Percentiles rank a stretch among this genome's conserved stretches.
phyloP scores from a whole-genome alignment of 2,329 filamentous ascomycete species.

The Paramyrothecium sp. region DNA sequence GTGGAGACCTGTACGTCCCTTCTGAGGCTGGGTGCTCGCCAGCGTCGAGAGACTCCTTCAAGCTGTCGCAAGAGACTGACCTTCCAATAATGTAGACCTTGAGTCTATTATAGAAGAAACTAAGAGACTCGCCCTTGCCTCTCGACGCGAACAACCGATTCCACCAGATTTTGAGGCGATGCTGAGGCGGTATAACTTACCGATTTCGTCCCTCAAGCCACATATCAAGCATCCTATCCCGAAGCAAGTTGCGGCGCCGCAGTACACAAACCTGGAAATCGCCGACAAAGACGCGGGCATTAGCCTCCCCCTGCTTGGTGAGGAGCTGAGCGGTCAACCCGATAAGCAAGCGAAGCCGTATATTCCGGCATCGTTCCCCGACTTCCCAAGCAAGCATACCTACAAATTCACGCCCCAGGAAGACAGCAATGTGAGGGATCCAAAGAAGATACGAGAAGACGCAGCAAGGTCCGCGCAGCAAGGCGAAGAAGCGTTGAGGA shows the following conservation, averaged over 20 bases:
- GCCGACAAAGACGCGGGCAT: slow-evolving; percentile 38
- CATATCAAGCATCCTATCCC: slow-evolving; percentile 55
- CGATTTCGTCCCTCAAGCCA: slow-evolving; percentile 49
- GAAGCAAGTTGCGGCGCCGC: slow-evolving; percentile 33
- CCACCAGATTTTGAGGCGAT: slow-evolving; percentile 58
- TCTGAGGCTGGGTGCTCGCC: no score
- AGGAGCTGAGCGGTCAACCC: slow-evolving; percentile 55
- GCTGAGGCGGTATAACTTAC: slow-evolving; percentile 50
- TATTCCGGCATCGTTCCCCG: slow-evolving; percentile 58
- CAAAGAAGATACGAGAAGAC: slow-evolving; percentile 58
- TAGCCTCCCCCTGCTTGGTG: slow-evolving; percentile 44
- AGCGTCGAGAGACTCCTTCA: no score
- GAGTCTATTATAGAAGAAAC: slow-evolving; percentile 46
- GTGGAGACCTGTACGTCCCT: slow-evolving; percentile 55
- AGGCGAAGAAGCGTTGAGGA: slow-evolving; percentile 59
- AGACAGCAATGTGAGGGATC: slow-evolving; percentile 44
- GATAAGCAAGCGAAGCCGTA: slow-evolving; percentile 56
- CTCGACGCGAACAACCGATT: slow-evolving; percentile 51
- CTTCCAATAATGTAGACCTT: slow-evolving; percentile 38
- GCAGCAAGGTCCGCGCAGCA: slow-evolving; percentile 60
- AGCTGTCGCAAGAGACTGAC: slow-evolving; percentile 13
- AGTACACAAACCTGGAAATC: slow-evolving; percentile 34
- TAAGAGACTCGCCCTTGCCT: slow-evolving; percentile 43
- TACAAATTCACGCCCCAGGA: slow-evolving; percentile 59
- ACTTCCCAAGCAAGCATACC: slow-evolving; percentile 64